phyloP scores from a whole-genome alignment of 805 yeast species.

The Kregervanrija pseudodelftensis region DNA sequence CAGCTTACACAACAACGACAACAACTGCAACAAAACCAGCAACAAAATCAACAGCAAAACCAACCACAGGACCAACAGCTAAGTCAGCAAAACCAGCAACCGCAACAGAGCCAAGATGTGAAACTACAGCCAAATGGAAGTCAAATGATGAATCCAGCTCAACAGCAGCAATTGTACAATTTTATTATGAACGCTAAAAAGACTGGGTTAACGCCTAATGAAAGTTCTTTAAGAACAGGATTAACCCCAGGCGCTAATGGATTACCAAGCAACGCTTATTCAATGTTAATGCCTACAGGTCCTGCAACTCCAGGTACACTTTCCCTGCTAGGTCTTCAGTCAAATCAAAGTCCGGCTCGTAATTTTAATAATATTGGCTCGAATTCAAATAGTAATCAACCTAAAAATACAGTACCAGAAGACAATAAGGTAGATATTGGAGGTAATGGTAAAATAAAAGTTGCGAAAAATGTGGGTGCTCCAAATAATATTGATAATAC shows the following conservation, averaged over 20 bases:
- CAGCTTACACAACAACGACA: slow-evolving; percentile 1
- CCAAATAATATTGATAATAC: too few species aligned
- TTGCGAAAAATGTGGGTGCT: too few species aligned
- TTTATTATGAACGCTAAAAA: slow-evolving; percentile 28
- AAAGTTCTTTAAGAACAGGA: slow-evolving; percentile 64
- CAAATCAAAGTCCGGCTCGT: background rate
- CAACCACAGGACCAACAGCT: slow-evolving; percentile 1
- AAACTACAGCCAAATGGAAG: background rate
- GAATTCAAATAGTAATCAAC: too few species aligned
- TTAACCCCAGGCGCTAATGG: slow-evolving; percentile 55
- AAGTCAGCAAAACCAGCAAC: slow-evolving; percentile 1
- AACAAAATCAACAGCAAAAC: slow-evolving; percentile 3
- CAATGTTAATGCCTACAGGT: slow-evolving; percentile 20
- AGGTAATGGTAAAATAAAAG: too few species aligned
- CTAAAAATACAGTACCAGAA: too few species aligned
- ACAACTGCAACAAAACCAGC: slow-evolving; percentile 7
- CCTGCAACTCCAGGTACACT: slow-evolving; percentile 13
- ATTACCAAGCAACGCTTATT: slow-evolving; percentile 14
- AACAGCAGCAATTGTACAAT: slow-evolving; percentile 16
- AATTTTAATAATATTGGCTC: too few species aligned
- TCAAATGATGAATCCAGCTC: slow-evolving; percentile 8
- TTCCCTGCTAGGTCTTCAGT: background rate
- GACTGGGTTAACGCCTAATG: slow-evolving; percentile 71
- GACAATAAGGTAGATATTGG: too few species aligned
- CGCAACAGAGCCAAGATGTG: slow-evolving; percentile 10